Evolutionary conservation across 306 rosid genomes (phyloP).

Genomic region (Quercus berberidifolia): DNA sequence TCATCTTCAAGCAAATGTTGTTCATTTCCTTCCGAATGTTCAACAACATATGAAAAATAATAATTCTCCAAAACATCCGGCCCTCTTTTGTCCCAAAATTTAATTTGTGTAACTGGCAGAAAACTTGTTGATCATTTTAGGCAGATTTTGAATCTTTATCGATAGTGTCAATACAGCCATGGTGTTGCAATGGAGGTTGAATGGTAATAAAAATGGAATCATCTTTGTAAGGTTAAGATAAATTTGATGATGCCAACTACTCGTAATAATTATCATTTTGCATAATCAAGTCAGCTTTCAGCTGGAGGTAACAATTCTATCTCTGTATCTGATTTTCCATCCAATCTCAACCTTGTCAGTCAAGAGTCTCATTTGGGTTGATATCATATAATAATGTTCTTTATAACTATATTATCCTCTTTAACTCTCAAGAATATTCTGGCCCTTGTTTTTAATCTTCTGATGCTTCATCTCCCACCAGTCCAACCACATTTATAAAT

Average conservation of each 20-base stretch:
- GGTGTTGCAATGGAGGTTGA: background rate
- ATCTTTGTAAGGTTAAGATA: background rate
- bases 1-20: background rate
- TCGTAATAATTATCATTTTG: background rate
- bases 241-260: background rate
- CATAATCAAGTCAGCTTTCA: background rate
- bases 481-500: background rate
- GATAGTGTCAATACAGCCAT: background rate
- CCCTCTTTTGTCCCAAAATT: background rate
- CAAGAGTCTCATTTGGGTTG: background rate
- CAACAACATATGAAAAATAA: background rate
- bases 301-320: background rate
- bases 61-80: background rate
- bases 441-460: background rate
- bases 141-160: background rate
- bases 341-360: background rate
- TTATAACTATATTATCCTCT: background rate
- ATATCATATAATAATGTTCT: background rate
- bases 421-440: background rate
- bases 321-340: background rate
- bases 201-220: background rate
- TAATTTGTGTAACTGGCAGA: background rate
- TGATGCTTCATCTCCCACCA: background rate
- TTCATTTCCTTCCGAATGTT: background rate
- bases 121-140: background rate